phyloP scores from a whole-genome alignment of 495 filamentous ascomycete species.

The Penicillium maclennaniae region DNA sequence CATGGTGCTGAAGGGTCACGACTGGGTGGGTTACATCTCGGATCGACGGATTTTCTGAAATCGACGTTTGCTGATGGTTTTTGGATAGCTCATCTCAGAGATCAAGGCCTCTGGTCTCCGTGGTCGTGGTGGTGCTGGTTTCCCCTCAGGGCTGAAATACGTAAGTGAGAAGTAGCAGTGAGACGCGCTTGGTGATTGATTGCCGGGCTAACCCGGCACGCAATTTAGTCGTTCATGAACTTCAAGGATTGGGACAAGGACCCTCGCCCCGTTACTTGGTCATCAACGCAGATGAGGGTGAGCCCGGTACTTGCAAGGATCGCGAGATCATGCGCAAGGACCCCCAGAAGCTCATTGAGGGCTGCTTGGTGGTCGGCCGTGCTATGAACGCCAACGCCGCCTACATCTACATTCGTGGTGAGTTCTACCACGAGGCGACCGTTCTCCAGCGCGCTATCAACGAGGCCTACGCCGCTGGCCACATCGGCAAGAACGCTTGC shows the following conservation, averaged over 20 bases:
- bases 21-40: constrained; percentile 63
- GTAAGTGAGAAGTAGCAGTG: constrained; percentile 49
- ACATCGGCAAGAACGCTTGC: constrained; percentile 98
- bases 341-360: constrained; percentile 96
- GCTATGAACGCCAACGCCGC: constrained; percentile 97
- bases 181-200: not conserved
- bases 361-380: constrained; percentile 91
- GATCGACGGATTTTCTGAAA: not conserved
- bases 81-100: constrained; percentile 77
- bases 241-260: constrained; percentile 99
- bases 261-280: constrained; percentile 89
- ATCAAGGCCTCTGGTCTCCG: constrained; percentile 94
- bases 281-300: constrained; percentile 97
- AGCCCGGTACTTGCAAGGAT: constrained; percentile 98
- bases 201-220: constrained; percentile 6
- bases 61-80: constrained; percentile 19
- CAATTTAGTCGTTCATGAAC: constrained; percentile 93
- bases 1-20: constrained; percentile 91
- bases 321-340: constrained; percentile 99
- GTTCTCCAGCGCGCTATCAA: constrained; percentile 92
- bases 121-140: constrained; percentile 95
- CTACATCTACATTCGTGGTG: constrained; percentile 99
- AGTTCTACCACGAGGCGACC: constrained; percentile 96
- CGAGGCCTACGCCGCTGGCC: constrained; percentile 88
- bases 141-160: constrained; percentile 98